Evolutionary conservation across 1,139 yeast genomes (phyloP).

Genomic region (Saccharomyces pastorianus): DNA sequence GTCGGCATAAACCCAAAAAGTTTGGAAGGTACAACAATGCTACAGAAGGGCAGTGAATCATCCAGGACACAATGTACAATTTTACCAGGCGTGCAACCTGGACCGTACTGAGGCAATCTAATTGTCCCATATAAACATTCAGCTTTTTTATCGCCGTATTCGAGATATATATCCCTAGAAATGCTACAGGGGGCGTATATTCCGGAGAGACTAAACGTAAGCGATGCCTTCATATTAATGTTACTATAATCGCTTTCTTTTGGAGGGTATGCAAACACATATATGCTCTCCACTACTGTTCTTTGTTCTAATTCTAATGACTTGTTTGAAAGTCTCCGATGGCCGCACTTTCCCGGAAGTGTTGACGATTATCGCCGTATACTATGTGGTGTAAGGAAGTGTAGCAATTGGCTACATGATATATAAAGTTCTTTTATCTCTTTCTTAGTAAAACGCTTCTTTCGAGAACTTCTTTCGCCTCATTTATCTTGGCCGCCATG

Average conservation of each 20-base stretch:
- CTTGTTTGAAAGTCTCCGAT: not conserved
- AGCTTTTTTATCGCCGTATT: not conserved
- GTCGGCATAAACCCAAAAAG: not conserved
- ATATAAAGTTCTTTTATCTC: slow-evolving; percentile 6
- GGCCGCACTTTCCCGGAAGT: not conserved
- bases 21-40: slow-evolving; percentile 3
- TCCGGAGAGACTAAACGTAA: not conserved
- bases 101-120: not conserved
- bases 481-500: slow-evolving; percentile 90
- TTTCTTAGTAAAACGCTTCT: slow-evolving; percentile 20
- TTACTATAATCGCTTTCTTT: not conserved
- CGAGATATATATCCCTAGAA: not conserved
- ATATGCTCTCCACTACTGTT: not conserved
- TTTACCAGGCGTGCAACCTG: not conserved
- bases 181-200: not conserved
- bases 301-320: not conserved
- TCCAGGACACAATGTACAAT: not conserved
- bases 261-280: not conserved
- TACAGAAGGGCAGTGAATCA: not conserved
- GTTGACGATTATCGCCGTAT: not conserved
- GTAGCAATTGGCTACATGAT: not conserved
- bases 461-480: slow-evolving; percentile 44
- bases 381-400: not conserved
- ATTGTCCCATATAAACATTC: not conserved
- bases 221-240: not conserved